Conservation (phyloP, 306 rosid species). For the Gastrolobium bilobum region DNA sequence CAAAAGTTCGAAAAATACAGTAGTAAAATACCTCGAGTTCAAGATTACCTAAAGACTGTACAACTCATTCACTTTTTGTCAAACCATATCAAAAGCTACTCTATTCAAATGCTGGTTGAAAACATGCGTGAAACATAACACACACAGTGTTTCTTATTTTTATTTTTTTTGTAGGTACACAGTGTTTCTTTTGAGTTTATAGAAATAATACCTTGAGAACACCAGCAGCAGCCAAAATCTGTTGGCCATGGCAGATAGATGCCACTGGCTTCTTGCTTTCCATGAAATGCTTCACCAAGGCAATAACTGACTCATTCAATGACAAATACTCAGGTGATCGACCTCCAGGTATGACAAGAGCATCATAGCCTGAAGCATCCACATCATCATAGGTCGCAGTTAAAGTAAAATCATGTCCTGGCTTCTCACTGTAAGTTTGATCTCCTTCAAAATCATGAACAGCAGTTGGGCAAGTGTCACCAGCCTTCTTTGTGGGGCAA, state of each 20-base stretch:
- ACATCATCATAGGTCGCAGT: conserved; percentile 71
- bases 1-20: not conserved
- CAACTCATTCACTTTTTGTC: not conserved
- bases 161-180: no score
- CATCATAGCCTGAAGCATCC: conserved; percentile 71
- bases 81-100: conserved; percentile 19
- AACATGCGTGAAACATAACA: not conserved
- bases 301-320: conserved; percentile 49
- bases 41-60: conserved; percentile 1
- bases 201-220: conserved; percentile 75
- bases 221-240: conserved; percentile 84
- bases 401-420: conserved; percentile 74
- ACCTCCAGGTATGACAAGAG: conserved; percentile 66
- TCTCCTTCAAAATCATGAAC: conserved; percentile 96
- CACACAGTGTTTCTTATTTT: not conserved
- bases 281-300: conserved; percentile 58
- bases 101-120: not conserved
- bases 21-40: conserved; percentile 6
- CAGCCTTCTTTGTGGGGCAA: conserved; percentile 83
- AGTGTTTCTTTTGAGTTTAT: not conserved
- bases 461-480: conserved; percentile 82
- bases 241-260: conserved; percentile 71
- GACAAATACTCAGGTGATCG: conserved; percentile 58
- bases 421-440: conserved; percentile 86
- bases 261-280: conserved; percentile 62